Base-by-base conservation (phyloP, 148 eudicot species). In the Simmondsia chinensis region DNA sequence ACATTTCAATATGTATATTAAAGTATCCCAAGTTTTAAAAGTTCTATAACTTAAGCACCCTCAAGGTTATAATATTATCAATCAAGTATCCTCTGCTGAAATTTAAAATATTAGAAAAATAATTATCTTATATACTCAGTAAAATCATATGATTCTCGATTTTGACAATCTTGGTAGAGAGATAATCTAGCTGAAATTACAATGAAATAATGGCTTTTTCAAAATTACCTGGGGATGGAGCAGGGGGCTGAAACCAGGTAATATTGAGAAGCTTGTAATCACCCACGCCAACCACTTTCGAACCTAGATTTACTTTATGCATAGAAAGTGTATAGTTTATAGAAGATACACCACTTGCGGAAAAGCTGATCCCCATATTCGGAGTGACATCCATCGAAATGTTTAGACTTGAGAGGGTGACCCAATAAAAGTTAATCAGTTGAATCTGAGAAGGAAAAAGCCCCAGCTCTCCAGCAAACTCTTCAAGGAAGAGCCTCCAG, bases 311-410 rank as follows among this genome's bases (percentile, higher is more conserved):
- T 36, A 85, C 67, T 64, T 66, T 91, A 66, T 82, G 97, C 75
- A 54, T 58, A 15, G 70, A 63, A 10, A 91, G 73, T 5, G 93
- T 69, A 32, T 83, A 71, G 50, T 85, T 79, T 66, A 91, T 76
- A 33, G 61, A 65, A 48, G 81, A 74, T 63, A 76, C 83, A 54
- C 60, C 75, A 49, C 39, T 53, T 33, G 69, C 49, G 39, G 94
- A 70, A 63, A 91, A 91, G 72, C 88, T 70, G 45, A 70, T 57
- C 41, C 88, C 95, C 13, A 61, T 70, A 59, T 68, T 76, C 16
- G 97, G 97, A 61, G 81, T 83, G 42, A 91, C 48, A 54, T 85
- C 95, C 77, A 91, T 68, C n/a, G 97, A 91, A 56, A 91, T 91
- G 65, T 91, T 91, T 51, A 79, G 79, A 52, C 83, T 80, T 22